These are phyloP conservation scores for Kwoniella mangroviensis DNA, from an alignment of 768 basidiomycete genomes.

Conservation along the genomic window DNA sequence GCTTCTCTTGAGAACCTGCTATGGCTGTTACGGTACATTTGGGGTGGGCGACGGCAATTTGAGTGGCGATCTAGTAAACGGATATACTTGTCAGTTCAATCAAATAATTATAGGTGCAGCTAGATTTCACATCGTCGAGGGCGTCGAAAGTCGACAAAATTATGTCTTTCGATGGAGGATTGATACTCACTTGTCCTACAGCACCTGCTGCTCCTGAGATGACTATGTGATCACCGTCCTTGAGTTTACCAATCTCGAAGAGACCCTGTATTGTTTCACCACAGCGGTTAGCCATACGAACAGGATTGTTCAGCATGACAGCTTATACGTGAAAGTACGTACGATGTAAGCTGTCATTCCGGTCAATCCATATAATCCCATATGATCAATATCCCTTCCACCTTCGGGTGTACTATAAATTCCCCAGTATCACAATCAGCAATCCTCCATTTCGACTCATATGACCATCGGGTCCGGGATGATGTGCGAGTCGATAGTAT, in stretches of 20 bases:
- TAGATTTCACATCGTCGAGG: background rate
- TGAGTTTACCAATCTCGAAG: slow-evolving; percentile 75
- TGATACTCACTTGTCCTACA: slow-evolving; percentile 60
- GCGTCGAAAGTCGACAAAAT: too few relatives aligned
- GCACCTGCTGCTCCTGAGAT: slow-evolving; percentile 91
- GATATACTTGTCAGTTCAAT: background rate
- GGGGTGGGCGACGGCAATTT: slow-evolving; percentile 53
- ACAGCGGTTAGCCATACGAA: background rate
- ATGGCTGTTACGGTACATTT: slow-evolving; percentile 77
- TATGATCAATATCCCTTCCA: slow-evolving; percentile 71
- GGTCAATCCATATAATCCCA: slow-evolving; percentile 75
- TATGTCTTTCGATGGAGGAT: background rate
- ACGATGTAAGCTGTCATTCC: slow-evolving; percentile 91
- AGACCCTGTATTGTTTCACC: slow-evolving; percentile 66
- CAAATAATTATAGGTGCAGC: too few relatives aligned
- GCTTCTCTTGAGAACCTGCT: slow-evolving; percentile 83
- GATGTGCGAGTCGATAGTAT: too few relatives aligned
- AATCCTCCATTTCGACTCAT: background rate
- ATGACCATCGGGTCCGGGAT: background rate
- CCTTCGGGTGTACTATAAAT: slow-evolving; percentile 62
- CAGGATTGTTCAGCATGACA: slow-evolving; percentile 10
- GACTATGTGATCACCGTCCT: slow-evolving; percentile 77
- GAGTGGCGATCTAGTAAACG: slow-evolving; percentile 52
- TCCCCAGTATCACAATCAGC: background rate
- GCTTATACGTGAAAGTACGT: slow-evolving; percentile 39